Evolutionary conservation across 2,329 filamentous ascomycete species (phyloP), one percentile per base, ranked within the genome.

Genomic region (Aspergillus pseudotamarii): DNA sequence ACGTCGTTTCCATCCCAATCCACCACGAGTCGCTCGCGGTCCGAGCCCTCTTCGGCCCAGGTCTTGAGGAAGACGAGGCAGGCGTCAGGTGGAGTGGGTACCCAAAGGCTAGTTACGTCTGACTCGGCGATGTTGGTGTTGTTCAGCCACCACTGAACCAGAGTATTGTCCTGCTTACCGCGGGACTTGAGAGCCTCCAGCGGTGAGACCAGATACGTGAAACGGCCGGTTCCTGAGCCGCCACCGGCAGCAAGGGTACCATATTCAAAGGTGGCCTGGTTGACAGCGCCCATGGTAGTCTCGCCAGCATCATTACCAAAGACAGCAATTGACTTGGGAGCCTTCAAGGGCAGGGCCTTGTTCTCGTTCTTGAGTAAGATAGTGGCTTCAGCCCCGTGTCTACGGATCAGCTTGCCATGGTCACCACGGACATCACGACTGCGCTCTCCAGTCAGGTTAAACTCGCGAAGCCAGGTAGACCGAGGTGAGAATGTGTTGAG

Each of bases 1-100:
- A 97, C 83, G 78, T 96, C 95, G 72, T 91, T 91, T 55, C 92
- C 92, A 59, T 84, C 81, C 75, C 95, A 95, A 60, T 86, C 89
- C 64, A 91, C 91, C 2, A 26, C 91, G 1, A 94, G 85, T 14
- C 72, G 71, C 4, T 64, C 62, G 23, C 82, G 76, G 6, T 91
- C 92, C 75, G 96, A 92, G 3, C 91, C 92, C 76, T 96, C 93
- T 57, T 92, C 92, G 9, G 88, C 85, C 73, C 92, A 84, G 10
- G 92, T 88, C 68, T 95, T 95, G 72, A 91, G 91, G 71, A 96
- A 96, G n/a, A 96, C 92, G 46, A 97, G 85, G 41, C 83, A 80
- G 28, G 81, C 79, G 53, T 78, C 79, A 10, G 79, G 64, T 75
- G 1, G 81, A 2, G 41, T 51, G 19, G 64, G 58, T 2, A 11